Evolutionary conservation across 2,329 filamentous ascomycete genomes (phyloP).

Genomic region (Beauveria australis): DNA sequence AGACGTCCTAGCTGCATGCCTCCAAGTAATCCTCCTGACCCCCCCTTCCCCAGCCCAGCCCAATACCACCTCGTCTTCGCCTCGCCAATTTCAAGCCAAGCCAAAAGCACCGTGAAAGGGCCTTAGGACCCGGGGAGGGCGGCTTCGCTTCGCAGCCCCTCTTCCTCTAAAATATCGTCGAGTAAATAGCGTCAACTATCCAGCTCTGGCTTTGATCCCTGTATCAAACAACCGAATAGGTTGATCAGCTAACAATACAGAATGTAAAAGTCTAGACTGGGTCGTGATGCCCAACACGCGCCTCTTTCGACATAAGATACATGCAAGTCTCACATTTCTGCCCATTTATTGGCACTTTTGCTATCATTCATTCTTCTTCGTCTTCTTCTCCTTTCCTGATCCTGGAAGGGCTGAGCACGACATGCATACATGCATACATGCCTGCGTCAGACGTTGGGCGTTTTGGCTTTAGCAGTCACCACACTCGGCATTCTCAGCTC

Average conservation of each 20-base stretch:
- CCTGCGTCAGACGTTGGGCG: not conserved
- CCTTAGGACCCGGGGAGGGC: not conserved
- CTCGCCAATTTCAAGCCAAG: not conserved
- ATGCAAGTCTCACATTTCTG: not conserved
- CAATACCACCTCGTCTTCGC: not conserved
- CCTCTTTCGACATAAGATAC: too few relatives aligned
- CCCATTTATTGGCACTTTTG: not conserved
- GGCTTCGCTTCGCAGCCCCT: not conserved
- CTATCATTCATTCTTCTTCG: not conserved
- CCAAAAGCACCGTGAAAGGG: not conserved
- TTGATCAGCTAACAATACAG: too few relatives aligned
- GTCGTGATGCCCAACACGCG: too few relatives aligned
- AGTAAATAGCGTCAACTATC: too few relatives aligned
- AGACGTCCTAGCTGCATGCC: not conserved
- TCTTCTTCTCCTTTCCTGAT: not conserved
- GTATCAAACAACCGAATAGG: too few relatives aligned
- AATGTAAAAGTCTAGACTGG: too few relatives aligned
- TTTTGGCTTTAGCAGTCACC: not conserved
- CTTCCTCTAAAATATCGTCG: too few relatives aligned
- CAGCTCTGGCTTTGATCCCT: not conserved
- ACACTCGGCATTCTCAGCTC: not conserved
- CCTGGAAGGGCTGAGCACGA: conserved; percentile 6
- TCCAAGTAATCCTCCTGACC: not conserved
- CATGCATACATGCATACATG: conserved; percentile 5
- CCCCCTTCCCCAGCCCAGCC: not conserved